Conservation (phyloP, 1,139 yeast species). For the Diutina scorzettiae region DNA sequence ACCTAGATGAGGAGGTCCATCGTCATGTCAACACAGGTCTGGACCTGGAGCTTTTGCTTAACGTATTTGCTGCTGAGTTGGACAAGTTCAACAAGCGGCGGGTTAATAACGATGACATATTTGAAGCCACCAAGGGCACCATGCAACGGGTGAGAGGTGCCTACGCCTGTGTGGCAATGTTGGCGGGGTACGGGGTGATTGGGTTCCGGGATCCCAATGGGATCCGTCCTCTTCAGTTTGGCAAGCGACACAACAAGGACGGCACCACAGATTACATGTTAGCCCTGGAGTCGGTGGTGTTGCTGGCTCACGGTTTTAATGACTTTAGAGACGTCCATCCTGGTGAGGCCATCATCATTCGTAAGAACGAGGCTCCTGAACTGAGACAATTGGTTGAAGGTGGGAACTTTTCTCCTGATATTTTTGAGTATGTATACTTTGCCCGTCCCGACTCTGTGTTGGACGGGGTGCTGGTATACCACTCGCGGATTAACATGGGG, state of each 20-base stretch:
- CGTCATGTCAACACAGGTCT: conserved; percentile 96
- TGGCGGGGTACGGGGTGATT: conserved; percentile 90
- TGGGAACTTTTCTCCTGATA: conserved; percentile 79
- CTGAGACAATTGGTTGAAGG: conserved; percentile 80
- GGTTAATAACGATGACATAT: conserved; percentile 83
- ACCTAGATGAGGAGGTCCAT: conserved; percentile 87
- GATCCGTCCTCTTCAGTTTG: conserved; percentile 79
- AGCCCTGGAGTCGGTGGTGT: conserved; percentile 90
- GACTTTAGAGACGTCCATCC: conserved; percentile 76
- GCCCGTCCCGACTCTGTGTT: conserved; percentile 95
- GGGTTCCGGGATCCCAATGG: conserved; percentile 98
- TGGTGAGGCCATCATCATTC: conserved; percentile 93
- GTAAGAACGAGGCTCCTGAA: conserved; percentile 50
- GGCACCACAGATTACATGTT: conserved; percentile 88
- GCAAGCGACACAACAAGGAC: conserved; percentile 58
- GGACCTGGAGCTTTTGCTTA: conserved; percentile 82
- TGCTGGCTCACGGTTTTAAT: conserved; percentile 84
- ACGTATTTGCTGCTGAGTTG: conserved; percentile 83
- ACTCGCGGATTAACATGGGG: conserved; percentile 93
- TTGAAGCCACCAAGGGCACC: conserved; percentile 75
- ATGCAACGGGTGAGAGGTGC: conserved; percentile 82
- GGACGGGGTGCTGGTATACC: conserved; percentile 91
- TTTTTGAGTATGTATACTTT: conserved; percentile 93
- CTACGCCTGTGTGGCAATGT: conserved; percentile 87
- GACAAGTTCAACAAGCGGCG: conserved; percentile 88